Base-by-base conservation (phyloP, 225 moss, liverwort and hornwort species). In the Anthoceros angustus region DNA sequence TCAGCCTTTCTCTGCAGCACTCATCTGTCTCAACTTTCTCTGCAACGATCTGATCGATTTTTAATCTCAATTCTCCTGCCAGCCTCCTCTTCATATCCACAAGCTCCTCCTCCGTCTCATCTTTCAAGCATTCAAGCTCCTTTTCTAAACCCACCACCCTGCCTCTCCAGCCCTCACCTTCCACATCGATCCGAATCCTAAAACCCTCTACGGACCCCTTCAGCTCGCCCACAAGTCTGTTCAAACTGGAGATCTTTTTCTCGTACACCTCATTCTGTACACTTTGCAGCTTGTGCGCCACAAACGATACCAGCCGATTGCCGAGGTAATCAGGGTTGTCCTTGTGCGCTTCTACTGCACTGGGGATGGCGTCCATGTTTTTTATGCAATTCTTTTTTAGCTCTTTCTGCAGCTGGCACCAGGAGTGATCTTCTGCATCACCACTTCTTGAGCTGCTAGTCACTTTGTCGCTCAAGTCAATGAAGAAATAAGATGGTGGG, bases 81-180 rank as follows among this genome's bases (percentile, higher is more conserved):
- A 98, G 83, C 64, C 82, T 88, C 68, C 82, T 89, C 73, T 87
- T 92, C 38, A 89, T 73, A 25, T 89, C 88, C 41, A 84, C 73
- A 39, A 95, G 77, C 66, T 88, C 95, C 66, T 88, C 88, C 60
- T 98, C 92, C 64, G 84, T 82, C 71, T 92, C 87, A 24, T 89
- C 98, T 65, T 89, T 92, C 40, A 98, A 60, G 55, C 68, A 87
- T 70, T 92, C 92, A 6, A 98, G 69, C 67, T 89, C 92, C 74
- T 87, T 92, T 70, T 98, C 92, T 67, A 98, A 70, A 55, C 84
- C 84, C 74, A 92, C 92, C 42, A 98, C 77, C 70, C 87, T 82
- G 7, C 76, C 84, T 8, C 92, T 77, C 92, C 98, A 98, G 25
- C 87, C 92, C 70, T 98, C 84, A 38, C 81, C 82, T 70, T 98